Evolutionary conservation across 1,284 basidiomycete genomes (phyloP).

Genomic region (Schizophyllum commune): DNA sequence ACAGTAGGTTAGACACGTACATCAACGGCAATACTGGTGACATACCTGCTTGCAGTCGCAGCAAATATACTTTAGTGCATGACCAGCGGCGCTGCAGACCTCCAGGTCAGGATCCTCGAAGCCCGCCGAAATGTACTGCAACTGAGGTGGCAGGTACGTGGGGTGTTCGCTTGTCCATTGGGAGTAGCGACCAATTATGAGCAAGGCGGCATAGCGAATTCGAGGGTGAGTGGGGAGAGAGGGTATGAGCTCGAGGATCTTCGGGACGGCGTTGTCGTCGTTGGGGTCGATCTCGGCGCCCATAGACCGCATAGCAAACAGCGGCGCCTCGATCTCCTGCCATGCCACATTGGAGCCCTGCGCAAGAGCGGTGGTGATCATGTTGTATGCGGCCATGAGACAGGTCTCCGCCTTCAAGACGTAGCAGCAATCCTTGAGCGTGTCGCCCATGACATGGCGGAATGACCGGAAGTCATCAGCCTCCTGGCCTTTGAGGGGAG

Average conservation of each 20-base stretch:
- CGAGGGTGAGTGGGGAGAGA: conserved; percentile 86
- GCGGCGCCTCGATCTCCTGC: conserved; percentile 97
- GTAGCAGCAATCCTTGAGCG: conserved; percentile 96
- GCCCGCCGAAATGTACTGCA: conserved; percentile 89
- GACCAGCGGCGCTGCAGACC: conserved; percentile 90
- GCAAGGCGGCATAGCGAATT: conserved; percentile 90
- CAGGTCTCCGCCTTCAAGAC: conserved; percentile 88
- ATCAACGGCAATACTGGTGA: conserved; percentile 1
- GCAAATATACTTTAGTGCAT: conserved; percentile 95
- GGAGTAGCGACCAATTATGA: conserved; percentile 94
- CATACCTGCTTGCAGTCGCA: conserved; percentile 87
- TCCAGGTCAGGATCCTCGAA: conserved; percentile 78
- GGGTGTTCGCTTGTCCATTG: conserved; percentile 95
- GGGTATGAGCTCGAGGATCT: conserved; percentile 93
- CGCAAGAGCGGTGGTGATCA: conserved; percentile 71
- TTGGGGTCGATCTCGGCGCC: conserved; percentile 85
- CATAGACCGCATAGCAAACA: conserved; percentile 99
- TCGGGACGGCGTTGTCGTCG: conserved; percentile 84
- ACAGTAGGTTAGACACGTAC: conserved; percentile 8
- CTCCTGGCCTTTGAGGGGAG: conserved; percentile 72
- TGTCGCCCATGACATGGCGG: conserved; percentile 98
- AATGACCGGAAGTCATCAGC: conserved; percentile 92
- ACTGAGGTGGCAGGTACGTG: conserved; percentile 76
- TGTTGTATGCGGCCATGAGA: conserved; percentile 73
- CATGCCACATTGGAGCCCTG: conserved; percentile 57